Evolutionary conservation across 2,329 filamentous ascomycete genomes (phyloP).

Genomic region (Colletotrichum tropicale): DNA sequence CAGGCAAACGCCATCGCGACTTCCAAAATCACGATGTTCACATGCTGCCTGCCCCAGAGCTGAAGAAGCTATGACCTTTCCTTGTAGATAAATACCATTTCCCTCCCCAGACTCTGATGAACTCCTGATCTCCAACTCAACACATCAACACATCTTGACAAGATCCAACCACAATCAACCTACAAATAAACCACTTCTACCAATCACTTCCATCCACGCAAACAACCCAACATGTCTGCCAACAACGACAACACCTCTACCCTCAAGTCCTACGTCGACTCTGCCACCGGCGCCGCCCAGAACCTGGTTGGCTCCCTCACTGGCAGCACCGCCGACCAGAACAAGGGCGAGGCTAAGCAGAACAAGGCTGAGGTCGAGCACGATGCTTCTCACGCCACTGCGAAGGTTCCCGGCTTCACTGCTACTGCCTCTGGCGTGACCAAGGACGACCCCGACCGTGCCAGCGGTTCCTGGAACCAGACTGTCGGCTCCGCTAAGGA

Average conservation of each 20-base stretch:
- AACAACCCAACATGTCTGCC: slow-evolving; percentile 19
- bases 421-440: slow-evolving; percentile 72
- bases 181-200: not conserved
- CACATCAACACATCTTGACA: not conserved
- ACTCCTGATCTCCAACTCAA: not conserved
- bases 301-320: slow-evolving; percentile 74
- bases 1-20: not conserved
- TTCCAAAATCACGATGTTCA: slow-evolving; percentile 14
- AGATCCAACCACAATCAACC: not conserved
- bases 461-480: slow-evolving; percentile 81
- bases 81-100: slow-evolving; percentile 5
- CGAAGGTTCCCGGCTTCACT: slow-evolving; percentile 75
- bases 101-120: not conserved
- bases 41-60: slow-evolving; percentile 4
- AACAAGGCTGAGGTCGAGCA: slow-evolving; percentile 69
- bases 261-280: slow-evolving; percentile 78
- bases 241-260: slow-evolving; percentile 64
- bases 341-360: slow-evolving; percentile 68
- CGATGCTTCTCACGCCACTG: slow-evolving; percentile 75
- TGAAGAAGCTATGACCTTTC: not conserved
- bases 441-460: slow-evolving; percentile 75
- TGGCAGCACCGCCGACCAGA: slow-evolving; percentile 72
- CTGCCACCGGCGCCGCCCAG: slow-evolving; percentile 75
- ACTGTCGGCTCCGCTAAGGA: slow-evolving; percentile 89
- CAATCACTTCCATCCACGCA: not conserved